A percentile compares a stretch with the other conserved stretches of the same genome.
phyloP scores from a whole-genome alignment of 768 basidiomycete genomes.

The Psilocybe cyanescens region DNA sequence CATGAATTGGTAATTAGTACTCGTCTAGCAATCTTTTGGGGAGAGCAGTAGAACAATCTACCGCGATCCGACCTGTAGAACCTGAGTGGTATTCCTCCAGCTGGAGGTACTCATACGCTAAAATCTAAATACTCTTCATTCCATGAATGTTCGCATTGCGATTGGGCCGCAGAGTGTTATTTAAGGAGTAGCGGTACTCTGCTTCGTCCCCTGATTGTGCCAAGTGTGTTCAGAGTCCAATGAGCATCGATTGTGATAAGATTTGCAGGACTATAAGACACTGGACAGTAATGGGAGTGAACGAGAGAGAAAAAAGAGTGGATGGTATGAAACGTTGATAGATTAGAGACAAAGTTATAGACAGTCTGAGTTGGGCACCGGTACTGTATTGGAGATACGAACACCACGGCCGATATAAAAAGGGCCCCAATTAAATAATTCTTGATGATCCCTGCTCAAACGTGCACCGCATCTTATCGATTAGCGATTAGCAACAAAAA shows the following conservation, averaged over 20 bases:
- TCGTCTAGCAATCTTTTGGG: background rate
- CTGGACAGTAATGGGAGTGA: background rate
- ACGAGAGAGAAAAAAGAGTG: background rate
- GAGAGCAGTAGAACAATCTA: background rate
- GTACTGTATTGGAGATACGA: constrained; percentile 14
- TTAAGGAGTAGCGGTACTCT: background rate
- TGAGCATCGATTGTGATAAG: background rate
- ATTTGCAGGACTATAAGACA: background rate
- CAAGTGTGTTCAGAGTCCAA: background rate
- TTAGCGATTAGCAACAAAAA: constrained; percentile 21
- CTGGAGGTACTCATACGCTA: background rate
- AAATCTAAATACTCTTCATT: background rate
- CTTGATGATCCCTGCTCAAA: constrained; percentile 18
- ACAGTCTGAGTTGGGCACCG: constrained; percentile 6
- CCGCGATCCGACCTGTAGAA: background rate
- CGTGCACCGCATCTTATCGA: constrained; percentile 32
- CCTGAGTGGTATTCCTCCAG: background rate
- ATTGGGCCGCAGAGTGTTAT: background rate
- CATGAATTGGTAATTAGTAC: constrained; percentile 2
- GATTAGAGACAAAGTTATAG: constrained; percentile 4
- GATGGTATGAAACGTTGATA: background rate
- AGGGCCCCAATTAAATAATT: background rate
- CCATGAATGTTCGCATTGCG: background rate
- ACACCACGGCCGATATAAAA: constrained; percentile 18
- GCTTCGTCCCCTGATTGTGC: background rate